Evolutionary conservation across 768 basidiomycete genomes (phyloP), one percentile per base, ranked within the genome.

Genomic region (Mycena belliarum): DNA sequence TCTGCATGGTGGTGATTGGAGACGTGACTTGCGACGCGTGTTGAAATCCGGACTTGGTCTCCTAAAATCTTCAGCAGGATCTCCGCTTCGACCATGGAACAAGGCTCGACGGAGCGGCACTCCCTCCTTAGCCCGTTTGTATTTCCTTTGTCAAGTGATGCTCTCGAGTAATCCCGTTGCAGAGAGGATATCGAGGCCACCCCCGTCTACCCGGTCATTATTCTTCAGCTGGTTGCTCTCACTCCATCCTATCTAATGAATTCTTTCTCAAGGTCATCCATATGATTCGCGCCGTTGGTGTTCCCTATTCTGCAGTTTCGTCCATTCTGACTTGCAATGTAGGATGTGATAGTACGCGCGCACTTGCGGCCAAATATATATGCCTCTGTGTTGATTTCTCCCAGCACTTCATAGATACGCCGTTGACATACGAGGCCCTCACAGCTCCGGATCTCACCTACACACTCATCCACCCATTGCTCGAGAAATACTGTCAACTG

Each of bases 401-500:
- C 43, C 65, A 91, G 88, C 82, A 82, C 64, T 91, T 82, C 65
- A 89, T 91, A 91, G 94, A 97, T 70, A 91, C 93, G 0, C 92
- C 95, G 9, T 78, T 97, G 59, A 82, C 83, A 0, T 86, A 88
- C 60, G 92, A 93, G 63, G 87, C 89, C 21, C 77, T 97, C 43
- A 82, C 81, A 1, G 87, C 88, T 1, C 92, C 95, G 2, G 95
- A 98, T 69, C 81, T 95, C 33, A 93, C 90, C 2, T 97, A 97
- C 69, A 89, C 92, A 1, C 86, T 98, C 60, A 79, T 96, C 52
- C 88, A 87, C 35, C 95, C 95, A 0, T 79, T 98, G 29, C 83
- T 87, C 45, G 90, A 95, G 57, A 96, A 95, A 74, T 97, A 97
- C 71, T 75, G 82, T 28, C 78, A 79, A 11, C 74, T 94, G 47